Evolutionary conservation across 2,329 filamentous ascomycete genomes (phyloP).

Genomic region (Fusarium haematococcum): DNA sequence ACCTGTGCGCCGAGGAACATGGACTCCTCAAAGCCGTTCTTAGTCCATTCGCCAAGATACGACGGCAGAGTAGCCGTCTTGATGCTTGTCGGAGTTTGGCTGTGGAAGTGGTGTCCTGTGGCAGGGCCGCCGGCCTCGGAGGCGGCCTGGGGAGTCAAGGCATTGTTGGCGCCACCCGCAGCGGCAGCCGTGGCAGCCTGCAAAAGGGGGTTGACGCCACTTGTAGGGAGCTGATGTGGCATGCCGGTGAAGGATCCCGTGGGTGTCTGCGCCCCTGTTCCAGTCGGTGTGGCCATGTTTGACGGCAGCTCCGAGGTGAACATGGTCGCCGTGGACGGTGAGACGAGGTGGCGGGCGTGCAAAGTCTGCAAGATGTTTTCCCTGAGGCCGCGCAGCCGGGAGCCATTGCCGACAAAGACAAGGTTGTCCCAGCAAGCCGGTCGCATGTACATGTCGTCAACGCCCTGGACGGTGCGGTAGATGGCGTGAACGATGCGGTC

Average conservation of each 20-base stretch:
- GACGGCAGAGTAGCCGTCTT: constrained; percentile 82
- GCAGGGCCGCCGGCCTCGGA: constrained; percentile 53
- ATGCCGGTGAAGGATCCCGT: constrained; percentile 70
- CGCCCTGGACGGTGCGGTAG: constrained; percentile 83
- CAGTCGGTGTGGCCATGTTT: constrained; percentile 89
- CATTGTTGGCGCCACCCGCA: constrained; percentile 56
- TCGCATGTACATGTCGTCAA: constrained; percentile 86
- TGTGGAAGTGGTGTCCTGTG: constrained; percentile 66
- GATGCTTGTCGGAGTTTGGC: constrained; percentile 84
- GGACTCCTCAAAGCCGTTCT: constrained; percentile 81
- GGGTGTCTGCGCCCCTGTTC: constrained; percentile 92
- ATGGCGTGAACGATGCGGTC: constrained; percentile 87
- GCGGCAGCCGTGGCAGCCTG: constrained; percentile 83
- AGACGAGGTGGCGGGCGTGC: constrained; percentile 85
- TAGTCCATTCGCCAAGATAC: constrained; percentile 93
- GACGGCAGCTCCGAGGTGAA: constrained; percentile 97
- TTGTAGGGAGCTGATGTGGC: constrained; percentile 66
- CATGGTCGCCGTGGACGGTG: constrained; percentile 92
- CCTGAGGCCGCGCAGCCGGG: constrained; percentile 79
- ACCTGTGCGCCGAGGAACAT: constrained; percentile 90
- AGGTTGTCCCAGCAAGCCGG: constrained; percentile 91
- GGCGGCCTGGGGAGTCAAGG: constrained; percentile 54
- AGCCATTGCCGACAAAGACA: constrained; percentile 91
- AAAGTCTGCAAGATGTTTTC: constrained; percentile 88
- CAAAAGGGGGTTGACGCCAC: constrained; percentile 87